Evolutionary conservation across 805 yeast species (phyloP), one percentile per base, ranked within the genome.

Genomic region (Grigorovia humatica): DNA sequence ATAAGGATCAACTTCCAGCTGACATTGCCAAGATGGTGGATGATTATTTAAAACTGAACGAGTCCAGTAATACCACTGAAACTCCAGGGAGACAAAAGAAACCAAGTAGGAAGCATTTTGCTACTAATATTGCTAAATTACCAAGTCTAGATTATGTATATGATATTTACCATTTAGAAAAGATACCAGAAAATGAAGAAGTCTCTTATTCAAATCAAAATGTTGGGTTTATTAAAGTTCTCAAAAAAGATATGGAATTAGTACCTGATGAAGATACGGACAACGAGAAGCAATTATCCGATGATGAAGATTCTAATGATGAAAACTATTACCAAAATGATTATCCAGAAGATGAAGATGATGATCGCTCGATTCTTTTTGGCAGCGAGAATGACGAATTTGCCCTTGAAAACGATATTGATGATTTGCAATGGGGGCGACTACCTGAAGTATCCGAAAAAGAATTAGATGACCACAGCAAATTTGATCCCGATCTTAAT

Each of bases 331-430:
- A 91, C 64, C 80, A 81, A 59, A 91, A 93, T 67, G 98, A 91
- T 62, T 91, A 91, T 62, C 98, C 98, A 0, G 96, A 88, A 46
- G 96, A 90, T 62, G 96, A 88, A 56, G 91, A 86, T 59, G 88
- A 81, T 9, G 81, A 70, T 48, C 57, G 71, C 51, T 65, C 74
- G 0, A 57, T 71, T 20, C 55, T 69, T 4, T 64, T 67, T 45
- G 71, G 71, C 11, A 68, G 66, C 23, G 74, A 62, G 4, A 72
- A 59, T 50, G 69, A 68, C 15, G 67, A 65, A 42, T 74, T 68
- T 2, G 63, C 62, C 6, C 72, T 66, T n/a, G 71, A 68, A 30
- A 68, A 60, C 19, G 65, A 50, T 29, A 27, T 44, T 23, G 40
- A 29, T 15, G 23, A 23, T 20, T 29, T 27, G 9, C 30, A 38